Conservation (phyloP, 2,329 filamentous ascomycete species). For the Fusarium sp. region DNA sequence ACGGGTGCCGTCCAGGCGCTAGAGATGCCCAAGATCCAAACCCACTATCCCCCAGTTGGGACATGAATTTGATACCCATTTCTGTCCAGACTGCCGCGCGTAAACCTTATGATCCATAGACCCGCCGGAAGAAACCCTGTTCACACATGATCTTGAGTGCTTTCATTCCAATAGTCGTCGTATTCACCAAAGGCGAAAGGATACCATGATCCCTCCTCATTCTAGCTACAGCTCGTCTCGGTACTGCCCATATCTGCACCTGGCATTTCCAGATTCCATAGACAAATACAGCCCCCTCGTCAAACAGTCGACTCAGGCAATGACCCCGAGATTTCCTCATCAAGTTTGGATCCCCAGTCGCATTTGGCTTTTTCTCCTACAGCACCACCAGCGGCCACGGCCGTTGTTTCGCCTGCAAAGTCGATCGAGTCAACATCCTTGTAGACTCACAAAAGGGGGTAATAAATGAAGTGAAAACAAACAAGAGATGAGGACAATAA, state of each 20-base stretch:
- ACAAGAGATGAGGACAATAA: slow-evolving; percentile 43
- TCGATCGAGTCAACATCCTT: slow-evolving; percentile 15
- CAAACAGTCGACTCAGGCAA: slow-evolving; percentile 16
- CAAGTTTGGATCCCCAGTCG: slow-evolving; percentile 20
- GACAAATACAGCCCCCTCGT: slow-evolving; percentile 14
- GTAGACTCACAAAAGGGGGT: slow-evolving; percentile 21
- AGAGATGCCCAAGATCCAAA: neutral
- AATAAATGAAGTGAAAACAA: slow-evolving; percentile 39
- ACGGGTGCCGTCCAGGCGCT: neutral
- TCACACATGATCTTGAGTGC: neutral
- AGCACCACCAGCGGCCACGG: slow-evolving; percentile 19
- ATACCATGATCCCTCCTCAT: slow-evolving; percentile 25
- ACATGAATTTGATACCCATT: slow-evolving; percentile 28
- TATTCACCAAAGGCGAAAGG: slow-evolving; percentile 38
- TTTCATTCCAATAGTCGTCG: slow-evolving; percentile 44
- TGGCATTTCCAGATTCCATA: slow-evolving; percentile 22
- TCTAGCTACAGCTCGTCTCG: slow-evolving; percentile 33
- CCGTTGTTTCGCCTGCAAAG: slow-evolving; percentile 16
- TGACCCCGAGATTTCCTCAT: slow-evolving; percentile 20
- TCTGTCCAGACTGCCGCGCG: slow-evolving; percentile 27
- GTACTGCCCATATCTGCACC: slow-evolving; percentile 33
- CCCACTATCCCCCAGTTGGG: slow-evolving; percentile 12
- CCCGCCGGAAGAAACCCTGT: slow-evolving; percentile 2
- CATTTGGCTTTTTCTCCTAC: slow-evolving; percentile 6
- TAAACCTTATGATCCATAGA: slow-evolving; percentile 22